Conservation (phyloP, 2,329 filamentous ascomycete species). For the Aspergillus oerlinghausenensis region DNA sequence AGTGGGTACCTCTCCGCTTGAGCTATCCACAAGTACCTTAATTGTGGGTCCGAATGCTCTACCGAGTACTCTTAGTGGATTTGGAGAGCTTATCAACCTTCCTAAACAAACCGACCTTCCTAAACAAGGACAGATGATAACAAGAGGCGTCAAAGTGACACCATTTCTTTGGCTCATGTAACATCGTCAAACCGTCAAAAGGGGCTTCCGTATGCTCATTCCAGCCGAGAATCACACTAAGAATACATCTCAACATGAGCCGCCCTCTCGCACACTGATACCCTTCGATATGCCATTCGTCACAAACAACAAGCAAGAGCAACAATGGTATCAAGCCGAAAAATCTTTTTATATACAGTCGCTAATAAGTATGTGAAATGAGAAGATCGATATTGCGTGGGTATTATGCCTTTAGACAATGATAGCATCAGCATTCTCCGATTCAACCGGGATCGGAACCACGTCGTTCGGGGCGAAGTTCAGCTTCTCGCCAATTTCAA, state of each 20-base stretch:
- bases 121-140: not conserved
- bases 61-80: not conserved
- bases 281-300: not conserved
- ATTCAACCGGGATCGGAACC: slow-evolving; percentile 28
- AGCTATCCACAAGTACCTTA: not conserved
- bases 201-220: not conserved
- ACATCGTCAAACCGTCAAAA: not conserved
- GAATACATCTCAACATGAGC: not conserved
- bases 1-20: not conserved
- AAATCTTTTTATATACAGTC: not conserved
- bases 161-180: not conserved
- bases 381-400: not conserved
- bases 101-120: not conserved
- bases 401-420: not conserved
- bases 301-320: not conserved
- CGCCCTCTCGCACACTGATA: not conserved
- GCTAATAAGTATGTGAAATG: not conserved
- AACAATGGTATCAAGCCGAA: not conserved
- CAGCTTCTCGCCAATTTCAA: slow-evolving; percentile 61
- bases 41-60: not conserved
- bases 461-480: slow-evolving; percentile 61
- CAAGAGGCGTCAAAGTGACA: not conserved
- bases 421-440: not conserved
- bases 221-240: not conserved
- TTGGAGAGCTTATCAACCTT: not conserved